phyloP scores from a whole-genome alignment of 495 filamentous ascomycete species.

The Penicillium maclennaniae region DNA sequence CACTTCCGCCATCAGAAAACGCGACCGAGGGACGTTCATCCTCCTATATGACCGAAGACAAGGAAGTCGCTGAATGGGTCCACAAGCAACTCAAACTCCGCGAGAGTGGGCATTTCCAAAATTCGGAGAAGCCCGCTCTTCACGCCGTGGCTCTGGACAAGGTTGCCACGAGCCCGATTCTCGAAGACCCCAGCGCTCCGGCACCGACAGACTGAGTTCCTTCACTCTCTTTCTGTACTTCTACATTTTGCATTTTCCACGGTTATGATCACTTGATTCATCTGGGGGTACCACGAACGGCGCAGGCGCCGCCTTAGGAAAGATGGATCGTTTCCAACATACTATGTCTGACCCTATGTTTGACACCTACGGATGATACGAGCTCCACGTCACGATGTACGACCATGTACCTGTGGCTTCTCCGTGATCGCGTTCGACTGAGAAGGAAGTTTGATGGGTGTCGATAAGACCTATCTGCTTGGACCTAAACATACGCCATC shows the following conservation, averaged over 20 bases:
- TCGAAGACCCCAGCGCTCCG: constrained; percentile 23
- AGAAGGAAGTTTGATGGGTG: not conserved
- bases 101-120: constrained; percentile 44
- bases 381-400: not conserved
- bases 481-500: not conserved
- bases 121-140: constrained; percentile 62
- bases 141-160: constrained; percentile 73
- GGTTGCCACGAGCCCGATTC: constrained; percentile 39
- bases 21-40: constrained; percentile 35
- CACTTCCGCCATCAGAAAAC: constrained; percentile 31
- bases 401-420: not conserved
- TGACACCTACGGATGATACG: not conserved
- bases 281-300: constrained; percentile 3
- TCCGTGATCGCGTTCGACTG: not conserved
- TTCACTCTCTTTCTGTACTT: not conserved
- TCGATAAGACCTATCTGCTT: not conserved
- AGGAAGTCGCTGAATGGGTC: constrained; percentile 85
- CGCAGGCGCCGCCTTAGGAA: constrained; percentile 17
- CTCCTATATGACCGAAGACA: constrained; percentile 54
- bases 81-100: constrained; percentile 62
- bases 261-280: not conserved
- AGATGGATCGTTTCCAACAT: constrained; percentile 3
- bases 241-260: not conserved
- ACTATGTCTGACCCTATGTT: not conserved
- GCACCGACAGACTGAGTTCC: constrained; percentile 12